Conservation (phyloP, 2,329 filamentous ascomycete species). For the Passalora sequoiae region DNA sequence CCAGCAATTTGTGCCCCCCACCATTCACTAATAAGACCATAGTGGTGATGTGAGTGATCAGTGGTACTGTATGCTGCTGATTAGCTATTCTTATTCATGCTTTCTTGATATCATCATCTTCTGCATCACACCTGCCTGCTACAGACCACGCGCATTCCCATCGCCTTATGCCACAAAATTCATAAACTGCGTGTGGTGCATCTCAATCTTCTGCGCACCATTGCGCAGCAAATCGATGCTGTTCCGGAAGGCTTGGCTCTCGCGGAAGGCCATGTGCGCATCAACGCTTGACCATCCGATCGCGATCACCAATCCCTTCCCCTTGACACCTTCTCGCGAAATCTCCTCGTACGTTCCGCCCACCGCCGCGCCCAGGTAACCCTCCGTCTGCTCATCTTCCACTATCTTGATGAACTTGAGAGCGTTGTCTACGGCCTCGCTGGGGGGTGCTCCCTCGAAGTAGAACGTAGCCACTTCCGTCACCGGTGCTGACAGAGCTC, state of each 20-base stretch:
- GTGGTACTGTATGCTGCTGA: too few species aligned
- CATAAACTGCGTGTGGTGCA: slow-evolving; percentile 43
- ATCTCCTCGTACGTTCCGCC: slow-evolving; percentile 28
- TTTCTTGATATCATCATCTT: too few species aligned
- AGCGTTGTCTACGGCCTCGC: slow-evolving; percentile 33
- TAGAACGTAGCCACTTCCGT: slow-evolving; percentile 48
- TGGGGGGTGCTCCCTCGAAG: slow-evolving; percentile 36
- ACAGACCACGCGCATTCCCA: too few species aligned
- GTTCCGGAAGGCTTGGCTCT: slow-evolving; percentile 43
- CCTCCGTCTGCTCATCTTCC: slow-evolving; percentile 28
- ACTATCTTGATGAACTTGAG: slow-evolving; percentile 37
- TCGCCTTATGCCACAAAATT: slow-evolving; percentile 20
- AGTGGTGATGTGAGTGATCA: too few species aligned
- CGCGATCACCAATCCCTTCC: slow-evolving; percentile 40
- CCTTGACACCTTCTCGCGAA: slow-evolving; percentile 34
- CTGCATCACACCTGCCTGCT: too few species aligned
- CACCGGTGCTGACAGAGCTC: slow-evolving; percentile 38
- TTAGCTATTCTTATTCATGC: too few species aligned
- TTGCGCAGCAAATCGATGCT: slow-evolving; percentile 41
- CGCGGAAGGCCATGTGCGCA: slow-evolving; percentile 44
- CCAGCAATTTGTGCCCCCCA: too few species aligned
- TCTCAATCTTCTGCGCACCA: slow-evolving; percentile 39
- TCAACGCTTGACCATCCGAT: slow-evolving; percentile 52
- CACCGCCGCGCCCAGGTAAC: slow-evolving; percentile 19
- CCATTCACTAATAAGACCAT: too few species aligned